Percentiles rank a stretch among this genome's conserved stretches.
Evolutionary conservation across 2,329 filamentous ascomycete genomes (phyloP).

Genomic region (Aphanocladium album): DNA sequence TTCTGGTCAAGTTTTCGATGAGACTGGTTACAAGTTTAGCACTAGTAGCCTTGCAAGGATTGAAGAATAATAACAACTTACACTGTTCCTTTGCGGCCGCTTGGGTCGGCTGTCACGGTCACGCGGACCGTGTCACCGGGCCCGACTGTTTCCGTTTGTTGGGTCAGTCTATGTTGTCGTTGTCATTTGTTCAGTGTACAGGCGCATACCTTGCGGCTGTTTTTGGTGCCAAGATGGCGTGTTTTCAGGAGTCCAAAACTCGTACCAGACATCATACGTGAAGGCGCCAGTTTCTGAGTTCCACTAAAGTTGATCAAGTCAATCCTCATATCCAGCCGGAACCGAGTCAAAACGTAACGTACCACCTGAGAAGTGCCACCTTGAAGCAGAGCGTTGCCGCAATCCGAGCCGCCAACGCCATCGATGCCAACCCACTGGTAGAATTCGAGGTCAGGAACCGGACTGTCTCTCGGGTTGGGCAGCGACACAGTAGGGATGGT

Average conservation of each 20-base stretch:
- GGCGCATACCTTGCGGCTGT: background rate
- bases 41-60: too few relatives aligned
- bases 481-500: background rate
- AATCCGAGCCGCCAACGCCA: background rate
- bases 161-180: background rate
- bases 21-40: background rate
- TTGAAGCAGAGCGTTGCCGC: background rate
- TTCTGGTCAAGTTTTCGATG: background rate
- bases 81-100: background rate
- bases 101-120: background rate
- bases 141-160: background rate
- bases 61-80: background rate
- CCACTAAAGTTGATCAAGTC: background rate
- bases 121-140: background rate
- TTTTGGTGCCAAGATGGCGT: background rate
- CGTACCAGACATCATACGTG: background rate
- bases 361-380: slow-evolving; percentile 2
- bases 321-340: background rate
- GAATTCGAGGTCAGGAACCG: background rate
- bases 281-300: background rate
- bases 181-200: background rate
- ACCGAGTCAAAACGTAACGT: background rate
- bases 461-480: background rate
- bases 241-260: background rate
- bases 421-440: slow-evolving; percentile 3